Conservation (phyloP, 805 yeast species). For the Lachancea thermotolerans region DNA sequence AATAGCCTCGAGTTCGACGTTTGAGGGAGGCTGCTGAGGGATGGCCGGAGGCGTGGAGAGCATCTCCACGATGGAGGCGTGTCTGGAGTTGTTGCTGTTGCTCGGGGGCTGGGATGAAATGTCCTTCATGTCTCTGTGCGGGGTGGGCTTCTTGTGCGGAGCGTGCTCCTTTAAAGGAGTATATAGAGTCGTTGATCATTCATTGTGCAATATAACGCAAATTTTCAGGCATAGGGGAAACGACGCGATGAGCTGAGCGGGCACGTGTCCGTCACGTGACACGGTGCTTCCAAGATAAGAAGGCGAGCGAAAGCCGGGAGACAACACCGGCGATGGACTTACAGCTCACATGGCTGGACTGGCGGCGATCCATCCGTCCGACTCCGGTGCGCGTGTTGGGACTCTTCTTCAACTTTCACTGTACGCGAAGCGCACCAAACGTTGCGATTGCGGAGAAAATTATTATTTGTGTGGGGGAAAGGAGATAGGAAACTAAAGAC, state of each 20-base stretch:
- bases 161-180: not conserved
- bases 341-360: too few species aligned
- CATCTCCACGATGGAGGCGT: slow-evolving; percentile 69
- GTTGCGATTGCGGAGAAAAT: too few species aligned
- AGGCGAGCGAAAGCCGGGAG: too few species aligned
- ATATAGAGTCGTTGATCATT: not conserved
- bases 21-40: slow-evolving; percentile 25
- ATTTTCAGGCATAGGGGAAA: not conserved
- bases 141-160: not conserved
- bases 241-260: not conserved
- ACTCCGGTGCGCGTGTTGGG: too few species aligned
- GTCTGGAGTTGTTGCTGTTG: slow-evolving; percentile 31
- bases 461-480: too few species aligned
- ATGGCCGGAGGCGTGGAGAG: slow-evolving; percentile 71
- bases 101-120: not conserved
- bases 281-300: too few species aligned
- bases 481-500: too few species aligned
- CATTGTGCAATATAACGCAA: not conserved
- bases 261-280: too few species aligned
- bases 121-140: slow-evolving; percentile 2
- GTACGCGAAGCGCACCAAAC: too few species aligned
- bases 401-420: too few species aligned
- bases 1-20: slow-evolving; percentile 4
- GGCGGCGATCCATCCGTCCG: too few species aligned
- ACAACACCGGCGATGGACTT: too few species aligned